Conservation (phyloP, 2,329 filamentous ascomycete genomes). For the Furcasterigmium furcatum region DNA sequence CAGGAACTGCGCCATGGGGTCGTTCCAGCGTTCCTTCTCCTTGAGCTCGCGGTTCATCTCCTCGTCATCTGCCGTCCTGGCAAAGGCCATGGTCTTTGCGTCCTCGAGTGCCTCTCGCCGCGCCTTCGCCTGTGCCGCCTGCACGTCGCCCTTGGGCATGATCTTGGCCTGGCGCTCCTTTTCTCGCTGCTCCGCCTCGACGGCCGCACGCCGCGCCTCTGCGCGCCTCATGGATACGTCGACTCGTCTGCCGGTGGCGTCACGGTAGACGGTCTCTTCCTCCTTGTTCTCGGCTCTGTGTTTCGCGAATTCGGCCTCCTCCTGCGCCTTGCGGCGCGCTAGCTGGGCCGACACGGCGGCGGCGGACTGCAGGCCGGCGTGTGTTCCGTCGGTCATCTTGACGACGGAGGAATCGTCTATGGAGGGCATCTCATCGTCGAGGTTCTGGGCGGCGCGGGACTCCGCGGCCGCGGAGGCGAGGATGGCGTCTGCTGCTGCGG, state of each 20-base stretch:
- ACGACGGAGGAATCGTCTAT: constrained; percentile 44
- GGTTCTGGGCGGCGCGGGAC: constrained; percentile 45
- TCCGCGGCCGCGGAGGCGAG: constrained; percentile 71
- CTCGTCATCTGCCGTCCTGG: constrained; percentile 77
- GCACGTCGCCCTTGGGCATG: constrained; percentile 80
- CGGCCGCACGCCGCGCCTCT: constrained; percentile 65
- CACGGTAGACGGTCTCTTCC: constrained; percentile 88
- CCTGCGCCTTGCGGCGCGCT: constrained; percentile 62
- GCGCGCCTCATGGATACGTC: constrained; percentile 89
- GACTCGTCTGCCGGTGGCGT: constrained; percentile 90
- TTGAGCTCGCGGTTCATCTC: constrained; percentile 83
- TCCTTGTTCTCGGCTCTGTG: constrained; percentile 39
- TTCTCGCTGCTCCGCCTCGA: constrained; percentile 65
- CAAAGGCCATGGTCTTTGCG: constrained; percentile 77
- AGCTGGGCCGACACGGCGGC: constrained; percentile 71
- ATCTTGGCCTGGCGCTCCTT: constrained; percentile 66
- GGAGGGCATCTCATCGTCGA: constrained; percentile 46
- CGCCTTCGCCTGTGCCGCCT: constrained; percentile 64
- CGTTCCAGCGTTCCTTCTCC: constrained; percentile 80
- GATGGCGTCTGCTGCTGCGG: constrained; percentile 74
- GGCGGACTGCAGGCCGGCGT: constrained; percentile 83
- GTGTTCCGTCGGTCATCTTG: constrained; percentile 83
- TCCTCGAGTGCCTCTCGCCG: constrained; percentile 70
- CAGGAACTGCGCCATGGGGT: constrained; percentile 84
- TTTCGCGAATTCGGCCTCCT: constrained; percentile 48